Percentiles rank a stretch among this genome's conserved stretches.
Conservation (phyloP, 306 rosid genomes). For the Cajanus cajan region DNA sequence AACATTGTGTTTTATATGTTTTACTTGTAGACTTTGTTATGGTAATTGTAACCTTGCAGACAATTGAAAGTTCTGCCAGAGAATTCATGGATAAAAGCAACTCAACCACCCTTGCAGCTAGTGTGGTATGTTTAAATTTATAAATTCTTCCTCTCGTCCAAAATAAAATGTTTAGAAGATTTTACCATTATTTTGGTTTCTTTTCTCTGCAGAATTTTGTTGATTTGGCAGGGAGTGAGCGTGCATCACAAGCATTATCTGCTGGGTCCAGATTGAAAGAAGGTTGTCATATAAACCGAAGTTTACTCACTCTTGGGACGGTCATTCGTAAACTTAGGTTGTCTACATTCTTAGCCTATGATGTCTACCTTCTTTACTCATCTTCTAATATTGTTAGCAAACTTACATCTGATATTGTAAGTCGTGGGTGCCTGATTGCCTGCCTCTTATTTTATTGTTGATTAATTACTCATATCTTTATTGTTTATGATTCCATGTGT, state of each 20-base stretch:
- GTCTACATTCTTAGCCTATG: conserved; percentile 31
- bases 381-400: not conserved
- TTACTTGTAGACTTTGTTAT: not conserved
- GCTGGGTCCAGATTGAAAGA: conserved; percentile 85
- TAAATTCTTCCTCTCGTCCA: conserved; percentile 4
- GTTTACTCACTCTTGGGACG: conserved; percentile 82
- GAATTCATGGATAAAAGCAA: conserved; percentile 89
- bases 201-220: conserved; percentile 73
- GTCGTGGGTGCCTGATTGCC: not conserved
- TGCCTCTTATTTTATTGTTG: not conserved
- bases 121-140: conserved; percentile 60
- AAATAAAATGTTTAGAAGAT: not conserved
- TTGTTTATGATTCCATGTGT: not conserved
- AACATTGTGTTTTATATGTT: conserved; percentile 14
- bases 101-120: conserved; percentile 83
- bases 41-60: conserved; percentile 48
- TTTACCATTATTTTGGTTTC: not conserved
- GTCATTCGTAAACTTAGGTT: conserved; percentile 93
- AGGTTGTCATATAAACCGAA: conserved; percentile 92
- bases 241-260: conserved; percentile 87
- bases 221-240: conserved; percentile 96
- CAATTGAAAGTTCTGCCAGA: conserved; percentile 90
- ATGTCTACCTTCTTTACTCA: not conserved
- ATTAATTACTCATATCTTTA: conserved; percentile 2
- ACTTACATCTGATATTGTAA: not conserved